Conservation (phyloP, 2,329 filamentous ascomycete genomes). For the Neurospora sp. region DNA sequence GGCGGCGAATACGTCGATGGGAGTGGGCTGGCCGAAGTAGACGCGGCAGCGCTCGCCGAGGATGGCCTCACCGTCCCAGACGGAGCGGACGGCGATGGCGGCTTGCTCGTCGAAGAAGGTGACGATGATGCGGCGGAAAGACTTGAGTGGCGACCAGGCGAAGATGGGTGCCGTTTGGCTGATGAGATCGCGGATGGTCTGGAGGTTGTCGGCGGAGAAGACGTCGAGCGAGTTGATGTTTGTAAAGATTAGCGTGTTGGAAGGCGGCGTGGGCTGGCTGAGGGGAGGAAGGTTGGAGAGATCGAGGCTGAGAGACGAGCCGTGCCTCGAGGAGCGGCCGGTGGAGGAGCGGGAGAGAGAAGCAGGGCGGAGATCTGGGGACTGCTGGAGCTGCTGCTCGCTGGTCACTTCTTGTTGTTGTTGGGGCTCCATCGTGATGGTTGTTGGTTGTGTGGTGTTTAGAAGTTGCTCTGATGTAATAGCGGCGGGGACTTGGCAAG, state of each 20-base stretch:
- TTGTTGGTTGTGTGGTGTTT: background rate
- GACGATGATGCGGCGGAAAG: slow-evolving; percentile 70
- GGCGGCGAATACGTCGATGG: slow-evolving; percentile 33
- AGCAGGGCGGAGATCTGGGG: slow-evolving; percentile 12
- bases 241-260: slow-evolving; percentile 78
- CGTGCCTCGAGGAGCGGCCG: slow-evolving; percentile 32
- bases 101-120: slow-evolving; percentile 64
- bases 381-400: slow-evolving; percentile 2
- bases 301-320: slow-evolving; percentile 56
- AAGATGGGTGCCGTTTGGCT: slow-evolving; percentile 60
- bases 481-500: background rate
- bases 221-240: slow-evolving; percentile 64
- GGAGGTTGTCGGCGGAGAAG: slow-evolving; percentile 64
- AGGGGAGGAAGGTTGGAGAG: slow-evolving; percentile 62
- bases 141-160: slow-evolving; percentile 71
- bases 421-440: background rate
- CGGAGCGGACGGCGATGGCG: slow-evolving; percentile 59
- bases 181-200: slow-evolving; percentile 63
- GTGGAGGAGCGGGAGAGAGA: slow-evolving; percentile 34
- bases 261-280: slow-evolving; percentile 60
- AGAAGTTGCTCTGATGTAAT: background rate
- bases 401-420: slow-evolving; percentile 1
- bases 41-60: slow-evolving; percentile 60
- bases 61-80: slow-evolving; percentile 65
- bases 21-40: slow-evolving; percentile 56